Evolutionary conservation across 2,329 filamentous ascomycete genomes (phyloP), one percentile per base, ranked within the genome.

Genomic region (Teratosphaeria pseudoeucalypti): DNA sequence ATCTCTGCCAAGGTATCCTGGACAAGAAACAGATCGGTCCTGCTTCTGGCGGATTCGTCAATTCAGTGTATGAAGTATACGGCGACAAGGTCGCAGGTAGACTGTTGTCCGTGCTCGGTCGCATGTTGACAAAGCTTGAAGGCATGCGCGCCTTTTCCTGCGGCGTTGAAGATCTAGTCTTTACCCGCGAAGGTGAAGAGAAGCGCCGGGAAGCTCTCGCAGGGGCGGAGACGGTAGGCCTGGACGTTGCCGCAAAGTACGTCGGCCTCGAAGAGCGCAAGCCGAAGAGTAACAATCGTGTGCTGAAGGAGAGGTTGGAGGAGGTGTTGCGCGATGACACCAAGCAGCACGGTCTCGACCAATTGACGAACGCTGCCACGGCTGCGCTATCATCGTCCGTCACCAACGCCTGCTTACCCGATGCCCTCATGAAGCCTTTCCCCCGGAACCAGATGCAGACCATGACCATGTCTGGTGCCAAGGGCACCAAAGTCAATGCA

Each of bases 371-470:
- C 70, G 80, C 82, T 29, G 81, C 81, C 56, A 87, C 85, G 11
- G 79, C 80, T 12, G 75, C 81, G 3, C 82, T 99, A 29, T 96
- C 92, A 3, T 86, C 88, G 16, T 82, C 80, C 0, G 86, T 97
- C 53, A 95, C 92, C 10, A 80, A 80, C 54, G 82, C 83, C 2
- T 96, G 91, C 74, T 81, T 99, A 65, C 94, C 94, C 0, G 76
- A 78, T 23, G 90, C 89, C 52, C 82, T 99, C 32, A 85, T 89
- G 68, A 99, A 97, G 76, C 84, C 88, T 7, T 99, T 99, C 75
- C 94, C 94, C 0, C 88, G 87, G 71, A 99, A 99, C 71, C 92
- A 97, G 76, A 99, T 99, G 92, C 94, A 99, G 79, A 85, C 89
- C 65, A 99, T 99, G 94, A 99, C 94, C 26, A 88, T 87, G 14